Conservation (phyloP, 768 basidiomycete genomes). For the Leccinum olivaceopallidum region DNA sequence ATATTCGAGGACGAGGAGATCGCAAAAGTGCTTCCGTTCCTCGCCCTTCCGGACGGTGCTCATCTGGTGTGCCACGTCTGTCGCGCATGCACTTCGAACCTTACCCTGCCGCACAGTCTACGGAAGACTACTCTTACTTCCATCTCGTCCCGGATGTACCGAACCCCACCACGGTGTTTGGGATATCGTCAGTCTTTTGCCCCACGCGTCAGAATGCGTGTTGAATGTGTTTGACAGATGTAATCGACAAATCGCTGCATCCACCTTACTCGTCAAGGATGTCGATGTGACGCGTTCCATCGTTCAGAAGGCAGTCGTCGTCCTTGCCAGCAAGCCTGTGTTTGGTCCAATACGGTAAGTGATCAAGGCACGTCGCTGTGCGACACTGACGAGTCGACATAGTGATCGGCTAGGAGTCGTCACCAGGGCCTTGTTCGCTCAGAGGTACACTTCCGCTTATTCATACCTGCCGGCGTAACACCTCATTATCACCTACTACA, state of each 20-base stretch:
- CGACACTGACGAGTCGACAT: conserved; percentile 8
- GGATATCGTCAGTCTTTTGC: conserved; percentile 70
- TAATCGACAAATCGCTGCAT: conserved; percentile 90
- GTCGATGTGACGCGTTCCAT: conserved; percentile 92
- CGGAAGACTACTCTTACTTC: conserved; percentile 96
- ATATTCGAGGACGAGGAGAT: conserved; percentile 87
- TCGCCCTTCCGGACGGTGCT: conserved; percentile 96
- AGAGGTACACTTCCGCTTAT: conserved; percentile 47
- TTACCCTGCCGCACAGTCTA: conserved; percentile 15
- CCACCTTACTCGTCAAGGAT: conserved; percentile 72
- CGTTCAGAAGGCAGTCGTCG: conserved; percentile 97
- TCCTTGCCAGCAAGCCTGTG: conserved; percentile 86
- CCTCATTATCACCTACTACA: conserved; percentile 24
- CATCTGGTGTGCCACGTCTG: conserved; percentile 61
- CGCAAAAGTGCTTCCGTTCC: conserved; percentile 83
- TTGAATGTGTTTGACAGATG: conserved; percentile 50
- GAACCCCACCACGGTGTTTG: conserved; percentile 83
- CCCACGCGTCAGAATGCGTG: background rate
- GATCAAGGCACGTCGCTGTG: background rate
- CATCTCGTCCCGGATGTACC: conserved; percentile 77
- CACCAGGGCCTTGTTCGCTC: conserved; percentile 87
- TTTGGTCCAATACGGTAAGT: conserved; percentile 89
- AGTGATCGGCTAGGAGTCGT: conserved; percentile 95
- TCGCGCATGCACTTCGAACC: conserved; percentile 7
- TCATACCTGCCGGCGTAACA: background rate